Base-by-base conservation (phyloP, 441 rosid species). In the Gossypium lobatum region DNA sequence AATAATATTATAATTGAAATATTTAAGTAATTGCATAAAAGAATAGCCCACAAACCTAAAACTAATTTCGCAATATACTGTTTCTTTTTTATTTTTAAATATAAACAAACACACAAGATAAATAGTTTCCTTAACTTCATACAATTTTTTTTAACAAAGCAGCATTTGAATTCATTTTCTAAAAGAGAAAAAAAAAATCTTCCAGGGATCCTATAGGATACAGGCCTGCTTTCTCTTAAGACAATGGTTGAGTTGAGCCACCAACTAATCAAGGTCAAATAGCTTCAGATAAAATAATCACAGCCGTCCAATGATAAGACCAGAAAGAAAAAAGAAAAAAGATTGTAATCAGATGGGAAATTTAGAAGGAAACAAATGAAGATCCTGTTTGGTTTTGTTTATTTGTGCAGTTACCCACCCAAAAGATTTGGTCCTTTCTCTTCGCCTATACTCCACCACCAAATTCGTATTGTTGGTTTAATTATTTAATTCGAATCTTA, bases 341-440 rank as follows among this genome's bases (percentile, higher is more conserved):
- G 37, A 31, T 31, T 31, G 37, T 31, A 31, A 31, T 31, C 37
- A 31, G 37, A 31, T 4, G 7, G 34, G 37, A 31, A 31, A 31
- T 31, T 31, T 31, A 13, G 20, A 13, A 0, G 8, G 13, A 6
- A 8, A 55, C 3, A 10, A 54, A 54, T 54, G 34, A 6, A 59
- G 42, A 17, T 63, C 25, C 46, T 63, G 67, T 46, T 46, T 46
- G 52, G 3, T 11, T 46, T 46, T 46, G 52, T 63, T 34, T 1
- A 37, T 61, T 61, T 6, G 2, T 26, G 10, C 5, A 46, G 4
- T 9, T 46, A 46, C 52, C 80, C 62, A 57, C 45, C 48, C 6
- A 26, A 37, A 39, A 63, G 67, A 59, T 72, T 69, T 64, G 11
- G 31, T 58, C 75, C 77, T 80, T 71, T 50, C 16, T 31, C 46